These are phyloP conservation scores for Panicum virgatum DNA, from an alignment of 202 grass and related monocot genomes.

Conservation along the genomic window DNA sequence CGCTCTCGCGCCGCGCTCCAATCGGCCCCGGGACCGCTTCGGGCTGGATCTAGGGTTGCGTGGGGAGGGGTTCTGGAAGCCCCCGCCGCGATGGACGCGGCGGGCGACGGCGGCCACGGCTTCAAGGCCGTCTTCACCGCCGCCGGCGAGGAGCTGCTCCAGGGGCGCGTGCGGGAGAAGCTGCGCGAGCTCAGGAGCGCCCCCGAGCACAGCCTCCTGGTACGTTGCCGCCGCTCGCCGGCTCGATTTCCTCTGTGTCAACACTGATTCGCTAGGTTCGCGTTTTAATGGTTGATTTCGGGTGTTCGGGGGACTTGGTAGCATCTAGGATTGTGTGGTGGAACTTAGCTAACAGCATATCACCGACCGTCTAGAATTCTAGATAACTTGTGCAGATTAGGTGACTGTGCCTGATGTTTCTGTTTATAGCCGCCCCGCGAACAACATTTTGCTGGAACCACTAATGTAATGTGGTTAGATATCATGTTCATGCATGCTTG, in stretches of 20 bases:
- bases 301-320: background rate
- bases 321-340: background rate
- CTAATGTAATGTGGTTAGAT: background rate
- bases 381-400: background rate
- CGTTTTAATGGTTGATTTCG: background rate
- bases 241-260: background rate
- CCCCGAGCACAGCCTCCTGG: constrained; percentile 53
- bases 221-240: constrained; percentile 24
- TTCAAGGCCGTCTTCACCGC: constrained; percentile 58
- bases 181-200: constrained; percentile 60
- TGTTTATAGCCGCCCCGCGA: background rate
- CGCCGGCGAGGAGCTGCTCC: constrained; percentile 49
- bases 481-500: background rate
- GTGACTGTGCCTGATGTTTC: background rate
- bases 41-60: constrained; percentile 59
- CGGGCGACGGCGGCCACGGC: constrained; percentile 34
- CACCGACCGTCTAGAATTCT: background rate
- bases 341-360: background rate
- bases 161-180: constrained; percentile 64
- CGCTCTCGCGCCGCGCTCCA: background rate
- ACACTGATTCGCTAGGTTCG: background rate
- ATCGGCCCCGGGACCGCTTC: constrained; percentile 12
- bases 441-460: background rate
- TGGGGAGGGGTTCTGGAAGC: constrained; percentile 37
- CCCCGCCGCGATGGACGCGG: constrained; percentile 49